phyloP scores from a whole-genome alignment of 2,329 filamentous ascomycete species.

The Fusarium algeriense region DNA sequence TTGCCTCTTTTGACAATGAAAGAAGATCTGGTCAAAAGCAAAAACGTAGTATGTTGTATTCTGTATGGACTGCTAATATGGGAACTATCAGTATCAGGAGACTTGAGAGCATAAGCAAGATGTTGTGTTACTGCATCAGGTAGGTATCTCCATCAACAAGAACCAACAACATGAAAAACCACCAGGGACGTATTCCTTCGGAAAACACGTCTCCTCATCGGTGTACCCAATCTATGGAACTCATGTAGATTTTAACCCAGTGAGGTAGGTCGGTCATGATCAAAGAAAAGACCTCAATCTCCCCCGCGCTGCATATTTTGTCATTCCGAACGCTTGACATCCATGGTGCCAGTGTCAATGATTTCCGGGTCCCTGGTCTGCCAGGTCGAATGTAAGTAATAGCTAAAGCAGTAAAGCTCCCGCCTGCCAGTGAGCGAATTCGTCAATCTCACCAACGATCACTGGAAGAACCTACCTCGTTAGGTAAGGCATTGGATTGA shows the following conservation, averaged over 20 bases:
- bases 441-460: slow-evolving; percentile 22
- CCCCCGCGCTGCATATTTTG: slow-evolving; percentile 23
- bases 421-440: slow-evolving; percentile 29
- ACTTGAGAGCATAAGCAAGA: not conserved
- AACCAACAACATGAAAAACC: not conserved
- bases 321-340: slow-evolving; percentile 16
- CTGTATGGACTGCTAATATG: not conserved
- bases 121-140: not conserved
- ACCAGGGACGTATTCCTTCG: slow-evolving; percentile 14
- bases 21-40: slow-evolving; percentile 1
- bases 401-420: slow-evolving; percentile 30
- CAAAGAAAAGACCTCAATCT: slow-evolving; percentile 19
- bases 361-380: slow-evolving; percentile 20
- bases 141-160: not conserved
- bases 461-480: slow-evolving; percentile 28
- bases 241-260: slow-evolving; percentile 12
- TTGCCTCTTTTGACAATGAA: not conserved
- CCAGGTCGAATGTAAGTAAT: slow-evolving; percentile 17
- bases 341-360: not conserved
- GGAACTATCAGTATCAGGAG: not conserved
- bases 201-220: slow-evolving; percentile 14
- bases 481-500: slow-evolving; percentile 29
- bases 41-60: not conserved
- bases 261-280: slow-evolving; percentile 16
- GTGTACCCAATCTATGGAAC: not conserved